Evolutionary conservation across 2,329 filamentous ascomycete genomes (phyloP), one percentile per base, ranked within the genome.

Genomic region (Curvularia lunata): DNA sequence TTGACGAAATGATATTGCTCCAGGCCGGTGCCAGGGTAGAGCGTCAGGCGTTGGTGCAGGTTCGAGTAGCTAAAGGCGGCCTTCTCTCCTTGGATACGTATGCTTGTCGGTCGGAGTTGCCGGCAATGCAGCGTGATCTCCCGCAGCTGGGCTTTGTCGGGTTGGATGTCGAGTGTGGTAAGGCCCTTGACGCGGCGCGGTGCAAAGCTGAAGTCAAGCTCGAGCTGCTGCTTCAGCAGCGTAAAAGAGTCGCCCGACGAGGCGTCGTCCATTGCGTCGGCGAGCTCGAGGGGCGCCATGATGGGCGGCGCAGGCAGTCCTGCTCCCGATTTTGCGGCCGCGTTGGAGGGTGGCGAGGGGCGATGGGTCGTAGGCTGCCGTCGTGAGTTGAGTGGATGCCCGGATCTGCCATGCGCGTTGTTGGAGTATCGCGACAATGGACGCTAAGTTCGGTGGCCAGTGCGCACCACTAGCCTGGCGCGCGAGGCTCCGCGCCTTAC

Each of bases 121-220:
- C 86, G 83, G 70, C 85, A 87, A 72, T 88, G 86, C 61, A 90
- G 78, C 43, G 80, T 79, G 48, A 90, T 81, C 21, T 78, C 75
- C 59, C 79, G 81, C 52, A 89, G 77, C 30, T 86, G 81, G 59
- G 81, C 80, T 58, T 81, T 79, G 56, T 84, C 81, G 19, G 87
- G 87, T 65, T 90, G 88, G 52, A 98, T 86, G 28, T 88, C 90
- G 66, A 99, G 90, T 66, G 93, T 89, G 8, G 91, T 91, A 62
- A 86, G 89, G 49, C 95, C 95, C 60, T 85, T 88, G 70, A 98
- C 80, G 70, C 83, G 85, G 77, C 88, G 89, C 52, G 85, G 86
- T 63, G 85, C 84, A 75, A 99, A 96, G 79, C 96, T 91, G 73
- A 99, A 83, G 69, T 98, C 93, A 59, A 99, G 83, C 69, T 92